Evolutionary conservation across 441 rosid genomes (phyloP), one percentile per base, ranked within the genome.

Genomic region (Erysimum cheiri): DNA sequence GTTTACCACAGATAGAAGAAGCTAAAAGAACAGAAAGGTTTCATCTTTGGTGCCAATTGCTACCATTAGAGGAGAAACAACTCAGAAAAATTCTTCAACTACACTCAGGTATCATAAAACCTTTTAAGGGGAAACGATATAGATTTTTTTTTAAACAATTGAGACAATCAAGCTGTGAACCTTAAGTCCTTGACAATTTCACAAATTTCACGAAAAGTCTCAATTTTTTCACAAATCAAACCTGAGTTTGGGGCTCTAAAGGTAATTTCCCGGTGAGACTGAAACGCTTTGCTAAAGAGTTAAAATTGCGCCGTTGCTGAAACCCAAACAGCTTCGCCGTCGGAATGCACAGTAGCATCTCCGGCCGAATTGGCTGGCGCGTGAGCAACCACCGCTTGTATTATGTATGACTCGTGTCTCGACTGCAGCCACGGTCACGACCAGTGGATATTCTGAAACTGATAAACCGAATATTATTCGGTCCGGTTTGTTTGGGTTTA

Each of bases 241-340:
- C 78, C 78, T 69, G 73, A 47, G 74, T 17, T 69, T 48, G 37
- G 26, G 65, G 26, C 4, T 55, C 66, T 56, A 69, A 31, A 31
- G 29, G 59, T 37, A 17, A 19, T 47, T 55, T 26, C 35, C 15
- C 39, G 13, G 28, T 29, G 55, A 63, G 58, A 44, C 40, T 55
- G 37, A 56, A 55, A 69, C 54, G 26, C 8, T 62, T 56, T 5
- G 48, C 26, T n/a, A 75, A 55, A 1, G 74, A 69, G 60, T 3
- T 26, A 17, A 19, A 14, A 39, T 13, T 63, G 3, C 70, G 47
- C 24, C 60, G 13, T 37, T 55, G 60, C 39, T 69, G 60, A 29
- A 75, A 55, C 39, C 59, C 12, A 5, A 62, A 31, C 3, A 69
- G 70, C 66, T 47, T 69, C 66, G 39, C 74, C 13, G 55, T n/a